phyloP scores from a whole-genome alignment of 208 protist species.

The Crithidia acanthocephali region DNA sequence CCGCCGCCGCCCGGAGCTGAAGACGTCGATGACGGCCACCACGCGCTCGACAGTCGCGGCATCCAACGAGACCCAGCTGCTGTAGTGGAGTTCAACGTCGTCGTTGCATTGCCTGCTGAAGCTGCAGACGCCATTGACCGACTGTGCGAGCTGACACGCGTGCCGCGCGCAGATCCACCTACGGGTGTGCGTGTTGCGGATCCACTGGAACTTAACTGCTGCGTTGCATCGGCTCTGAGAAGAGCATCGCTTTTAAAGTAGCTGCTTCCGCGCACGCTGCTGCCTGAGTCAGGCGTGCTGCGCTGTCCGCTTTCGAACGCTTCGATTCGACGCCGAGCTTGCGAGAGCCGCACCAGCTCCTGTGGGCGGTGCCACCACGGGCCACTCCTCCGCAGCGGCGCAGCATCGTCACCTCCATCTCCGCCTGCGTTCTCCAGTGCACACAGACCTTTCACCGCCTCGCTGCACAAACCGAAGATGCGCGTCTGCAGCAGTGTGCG shows the following conservation, averaged over 20 bases:
- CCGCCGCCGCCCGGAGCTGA: background rate
- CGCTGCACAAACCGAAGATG: slow-evolving; percentile 22
- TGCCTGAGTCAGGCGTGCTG: background rate
- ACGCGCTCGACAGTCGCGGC: slow-evolving; percentile 23
- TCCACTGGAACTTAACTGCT: background rate
- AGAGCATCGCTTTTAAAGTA: background rate
- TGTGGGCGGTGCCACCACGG: slow-evolving; percentile 37
- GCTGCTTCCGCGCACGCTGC: background rate
- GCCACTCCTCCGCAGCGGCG: background rate
- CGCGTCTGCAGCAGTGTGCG: slow-evolving; percentile 33
- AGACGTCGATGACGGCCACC: slow-evolving; percentile 27
- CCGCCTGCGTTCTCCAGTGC: slow-evolving; percentile 4
- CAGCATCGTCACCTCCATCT: background rate
- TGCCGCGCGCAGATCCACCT: background rate
- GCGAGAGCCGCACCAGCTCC: slow-evolving; percentile 37
- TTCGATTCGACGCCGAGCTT: slow-evolving; percentile 18
- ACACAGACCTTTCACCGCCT: slow-evolving; percentile 19
- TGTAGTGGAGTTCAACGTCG: background rate
- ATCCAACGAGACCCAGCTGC: slow-evolving; percentile 6
- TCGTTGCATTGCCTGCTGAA: background rate
- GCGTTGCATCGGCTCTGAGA: background rate
- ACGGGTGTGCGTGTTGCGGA: background rate
- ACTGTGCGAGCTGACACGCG: slow-evolving; percentile 4
- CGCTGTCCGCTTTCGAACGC: slow-evolving; percentile 16
- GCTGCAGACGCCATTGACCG: background rate